phyloP scores from a whole-genome alignment of 257 asterid genomes.

The Prunella vulgaris region DNA sequence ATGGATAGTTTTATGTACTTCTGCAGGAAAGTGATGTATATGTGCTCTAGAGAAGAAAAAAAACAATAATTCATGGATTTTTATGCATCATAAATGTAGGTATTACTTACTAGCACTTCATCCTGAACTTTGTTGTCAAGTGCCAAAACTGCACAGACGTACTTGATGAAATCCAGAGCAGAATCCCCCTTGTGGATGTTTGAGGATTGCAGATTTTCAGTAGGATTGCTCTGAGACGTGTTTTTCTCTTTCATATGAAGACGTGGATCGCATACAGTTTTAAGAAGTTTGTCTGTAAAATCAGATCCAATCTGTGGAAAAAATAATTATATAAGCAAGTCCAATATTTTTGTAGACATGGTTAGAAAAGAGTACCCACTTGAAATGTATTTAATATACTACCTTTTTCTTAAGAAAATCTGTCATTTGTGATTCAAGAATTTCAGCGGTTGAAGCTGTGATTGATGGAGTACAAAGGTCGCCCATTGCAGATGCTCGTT shows the following conservation, averaged over 20 bases:
- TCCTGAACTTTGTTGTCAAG: slow-evolving; percentile 93
- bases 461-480: slow-evolving; percentile 88
- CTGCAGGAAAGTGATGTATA: slow-evolving; percentile 6
- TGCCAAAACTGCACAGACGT: slow-evolving; percentile 86
- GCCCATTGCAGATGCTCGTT: slow-evolving; percentile 48
- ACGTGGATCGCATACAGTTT: slow-evolving; percentile 74
- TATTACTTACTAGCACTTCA: slow-evolving; percentile 80
- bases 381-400: background rate
- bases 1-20: slow-evolving; percentile 1
- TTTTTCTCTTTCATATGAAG: slow-evolving; percentile 43
- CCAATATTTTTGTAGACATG: background rate
- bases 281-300: slow-evolving; percentile 81
- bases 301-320: slow-evolving; percentile 66
- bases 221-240: slow-evolving; percentile 41
- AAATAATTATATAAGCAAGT: slow-evolving; percentile 15
- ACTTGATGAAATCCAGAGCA: slow-evolving; percentile 86
- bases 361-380: background rate
- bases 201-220: slow-evolving; percentile 40
- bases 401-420: slow-evolving; percentile 81
- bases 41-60: slow-evolving; percentile 7
- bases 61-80: background rate
- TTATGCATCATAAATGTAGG: slow-evolving; percentile 5
- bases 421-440: slow-evolving; percentile 68
- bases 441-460: slow-evolving; percentile 81
- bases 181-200: slow-evolving; percentile 56